Conservation (phyloP, 108 stramenopile genomes). For the Fragilaria crotonensis region DNA sequence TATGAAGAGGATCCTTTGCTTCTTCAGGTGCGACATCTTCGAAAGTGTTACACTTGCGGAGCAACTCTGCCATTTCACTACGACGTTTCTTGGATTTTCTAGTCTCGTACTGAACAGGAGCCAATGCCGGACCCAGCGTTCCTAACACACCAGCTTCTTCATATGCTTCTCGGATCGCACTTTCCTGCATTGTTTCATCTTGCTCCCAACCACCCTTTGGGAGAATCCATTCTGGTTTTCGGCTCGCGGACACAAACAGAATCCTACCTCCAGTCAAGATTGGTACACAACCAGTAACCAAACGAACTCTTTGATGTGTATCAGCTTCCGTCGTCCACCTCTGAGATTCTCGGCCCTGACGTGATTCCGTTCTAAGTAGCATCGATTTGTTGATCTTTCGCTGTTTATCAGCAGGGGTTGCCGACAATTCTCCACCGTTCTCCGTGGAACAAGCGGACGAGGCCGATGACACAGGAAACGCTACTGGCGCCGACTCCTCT, state of each 20-base stretch:
- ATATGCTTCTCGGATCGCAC: conserved; percentile 83
- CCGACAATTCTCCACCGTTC: conserved; percentile 11
- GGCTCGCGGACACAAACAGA: conserved; percentile 62
- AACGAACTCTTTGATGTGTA: conserved; percentile 33
- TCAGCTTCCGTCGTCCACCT: conserved; percentile 50
- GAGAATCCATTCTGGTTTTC: conserved; percentile 87
- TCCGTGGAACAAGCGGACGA: conserved; percentile 38
- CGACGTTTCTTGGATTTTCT: conserved; percentile 69
- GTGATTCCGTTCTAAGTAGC: conserved; percentile 15
- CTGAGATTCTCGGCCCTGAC: conserved; percentile 64
- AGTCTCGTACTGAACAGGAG: conserved; percentile 74
- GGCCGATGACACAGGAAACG: conserved; percentile 24
- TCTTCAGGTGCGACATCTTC: not conserved
- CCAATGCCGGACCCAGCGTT: conserved; percentile 49
- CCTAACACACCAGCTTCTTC: conserved; percentile 88
- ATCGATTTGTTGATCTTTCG: conserved; percentile 4
- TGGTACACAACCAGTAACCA: conserved; percentile 70
- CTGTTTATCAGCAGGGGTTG: not conserved
- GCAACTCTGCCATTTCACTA: conserved; percentile 27
- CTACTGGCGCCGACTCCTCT: not conserved
- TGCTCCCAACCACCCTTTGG: conserved; percentile 95
- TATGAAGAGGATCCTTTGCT: not conserved
- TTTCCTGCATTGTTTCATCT: conserved; percentile 84
- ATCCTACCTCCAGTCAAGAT: conserved; percentile 67
- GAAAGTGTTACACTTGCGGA: not conserved